Evolutionary conservation across 768 basidiomycete genomes (phyloP).

Genomic region (Lentinula lateritia): DNA sequence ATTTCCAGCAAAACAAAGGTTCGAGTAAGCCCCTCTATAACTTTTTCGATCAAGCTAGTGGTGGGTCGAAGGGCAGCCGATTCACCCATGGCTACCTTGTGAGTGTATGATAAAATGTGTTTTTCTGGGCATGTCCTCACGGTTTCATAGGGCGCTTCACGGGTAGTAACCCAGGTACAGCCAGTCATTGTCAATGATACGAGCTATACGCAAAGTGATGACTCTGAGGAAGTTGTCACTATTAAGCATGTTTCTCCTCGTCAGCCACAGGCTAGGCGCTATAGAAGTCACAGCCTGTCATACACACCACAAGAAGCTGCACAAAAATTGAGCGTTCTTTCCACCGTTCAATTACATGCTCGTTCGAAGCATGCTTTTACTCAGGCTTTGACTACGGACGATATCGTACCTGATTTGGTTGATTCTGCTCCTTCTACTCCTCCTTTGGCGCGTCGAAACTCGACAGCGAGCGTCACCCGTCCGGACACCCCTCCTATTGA

Average conservation of each 20-base stretch:
- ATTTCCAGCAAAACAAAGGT: conserved; percentile 4
- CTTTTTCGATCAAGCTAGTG: conserved; percentile 42
- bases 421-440: conserved; percentile 11
- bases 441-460: conserved; percentile 12
- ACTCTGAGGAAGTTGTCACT: conserved; percentile 41
- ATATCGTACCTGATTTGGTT: conserved; percentile 14
- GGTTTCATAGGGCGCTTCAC: conserved; percentile 50
- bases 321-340: conserved; percentile 51
- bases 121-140: neutral
- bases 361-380: conserved; percentile 57
- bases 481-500: conserved; percentile 2
- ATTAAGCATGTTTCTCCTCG: conserved; percentile 18
- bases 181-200: conserved; percentile 52
- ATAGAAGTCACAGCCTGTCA: conserved; percentile 60
- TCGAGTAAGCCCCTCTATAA: conserved; percentile 25
- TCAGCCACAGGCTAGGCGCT: conserved; percentile 26
- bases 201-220: conserved; percentile 44
- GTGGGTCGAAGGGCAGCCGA: conserved; percentile 69
- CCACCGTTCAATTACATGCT: conserved; percentile 59
- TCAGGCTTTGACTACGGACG: conserved; percentile 14
- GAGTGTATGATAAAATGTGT: conserved; percentile 13
- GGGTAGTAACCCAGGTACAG: conserved; percentile 71
- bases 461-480: conserved; percentile 4
- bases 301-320: conserved; percentile 35
- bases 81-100: conserved; percentile 69